Evolutionary conservation across 139 green algal genomes (phyloP).

Genomic region (Mesotaenium endlicherianum): DNA sequence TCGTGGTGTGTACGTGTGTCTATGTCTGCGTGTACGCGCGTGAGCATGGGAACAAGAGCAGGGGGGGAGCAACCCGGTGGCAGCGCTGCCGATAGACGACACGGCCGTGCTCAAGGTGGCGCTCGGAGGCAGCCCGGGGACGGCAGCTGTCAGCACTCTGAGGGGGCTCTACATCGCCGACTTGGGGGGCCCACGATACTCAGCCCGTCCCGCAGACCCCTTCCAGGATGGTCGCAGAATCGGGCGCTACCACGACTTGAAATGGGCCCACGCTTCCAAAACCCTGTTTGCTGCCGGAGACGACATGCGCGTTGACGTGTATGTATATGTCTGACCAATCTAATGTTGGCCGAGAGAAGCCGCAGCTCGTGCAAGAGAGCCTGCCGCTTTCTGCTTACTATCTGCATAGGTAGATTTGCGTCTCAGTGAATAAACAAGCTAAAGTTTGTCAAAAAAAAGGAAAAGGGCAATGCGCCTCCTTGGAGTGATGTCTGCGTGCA

Average conservation of each 20-base stretch:
- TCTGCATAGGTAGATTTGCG: no score
- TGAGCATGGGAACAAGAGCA: no score
- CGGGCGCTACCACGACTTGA: slow-evolving; percentile 40
- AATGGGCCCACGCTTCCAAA: slow-evolving; percentile 19
- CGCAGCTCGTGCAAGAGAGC: no score
- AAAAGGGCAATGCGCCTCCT: no score
- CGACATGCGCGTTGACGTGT: slow-evolving; percentile 48
- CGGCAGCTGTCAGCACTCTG: slow-evolving; percentile 45
- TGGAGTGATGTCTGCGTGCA: no score
- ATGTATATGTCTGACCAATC: no score
- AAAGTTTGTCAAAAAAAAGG: no score
- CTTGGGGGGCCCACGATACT: not conserved
- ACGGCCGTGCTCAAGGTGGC: slow-evolving; percentile 45
- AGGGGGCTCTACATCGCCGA: slow-evolving; percentile 44
- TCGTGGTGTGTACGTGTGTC: no score
- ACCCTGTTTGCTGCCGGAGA: slow-evolving; percentile 43
- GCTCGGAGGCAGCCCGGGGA: not conserved
- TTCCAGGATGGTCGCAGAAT: slow-evolving; percentile 29
- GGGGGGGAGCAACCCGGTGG: not conserved
- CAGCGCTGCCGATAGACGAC: slow-evolving; percentile 36
- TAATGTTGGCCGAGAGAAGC: not conserved
- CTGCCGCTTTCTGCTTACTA: no score
- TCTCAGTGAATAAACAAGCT: no score
- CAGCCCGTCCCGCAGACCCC: not conserved
- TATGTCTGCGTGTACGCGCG: no score